Evolutionary conservation across 306 rosid genomes (phyloP).

Genomic region (Dryas alaskensis): DNA sequence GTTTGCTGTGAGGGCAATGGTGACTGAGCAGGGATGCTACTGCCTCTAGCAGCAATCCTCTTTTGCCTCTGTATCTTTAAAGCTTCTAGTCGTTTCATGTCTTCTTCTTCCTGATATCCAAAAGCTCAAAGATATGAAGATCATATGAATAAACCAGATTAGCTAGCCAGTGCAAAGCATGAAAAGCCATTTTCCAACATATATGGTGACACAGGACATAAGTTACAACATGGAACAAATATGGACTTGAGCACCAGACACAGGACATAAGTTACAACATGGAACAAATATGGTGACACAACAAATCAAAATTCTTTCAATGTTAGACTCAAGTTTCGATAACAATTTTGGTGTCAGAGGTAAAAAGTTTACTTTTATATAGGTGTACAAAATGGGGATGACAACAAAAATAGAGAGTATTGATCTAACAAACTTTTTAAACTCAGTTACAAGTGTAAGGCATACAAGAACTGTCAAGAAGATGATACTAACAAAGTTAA

Average conservation of each 20-base stretch:
- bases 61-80: constrained; percentile 89
- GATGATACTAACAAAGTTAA: not conserved
- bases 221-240: not conserved
- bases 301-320: too few relatives aligned
- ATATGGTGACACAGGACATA: not conserved
- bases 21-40: constrained; percentile 46
- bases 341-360: not conserved
- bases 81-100: constrained; percentile 73
- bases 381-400: not conserved
- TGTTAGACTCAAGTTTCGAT: too few relatives aligned
- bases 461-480: not conserved
- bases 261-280: not conserved
- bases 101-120: constrained; percentile 70
- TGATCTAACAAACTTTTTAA: not conserved
- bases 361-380: not conserved
- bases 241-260: not conserved
- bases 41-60: constrained; percentile 87
- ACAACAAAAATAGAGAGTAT: not conserved
- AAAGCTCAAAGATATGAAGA: constrained; percentile 15
- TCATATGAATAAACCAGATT: constrained; percentile 19
- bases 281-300: not conserved
- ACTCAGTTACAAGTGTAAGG: not conserved
- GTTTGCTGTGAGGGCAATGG: constrained; percentile 47
- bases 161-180: not conserved
- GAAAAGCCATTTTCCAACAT: not conserved